Evolutionary conservation across 257 asterid species (phyloP).

Genomic region (Handroanthus guayacan): DNA sequence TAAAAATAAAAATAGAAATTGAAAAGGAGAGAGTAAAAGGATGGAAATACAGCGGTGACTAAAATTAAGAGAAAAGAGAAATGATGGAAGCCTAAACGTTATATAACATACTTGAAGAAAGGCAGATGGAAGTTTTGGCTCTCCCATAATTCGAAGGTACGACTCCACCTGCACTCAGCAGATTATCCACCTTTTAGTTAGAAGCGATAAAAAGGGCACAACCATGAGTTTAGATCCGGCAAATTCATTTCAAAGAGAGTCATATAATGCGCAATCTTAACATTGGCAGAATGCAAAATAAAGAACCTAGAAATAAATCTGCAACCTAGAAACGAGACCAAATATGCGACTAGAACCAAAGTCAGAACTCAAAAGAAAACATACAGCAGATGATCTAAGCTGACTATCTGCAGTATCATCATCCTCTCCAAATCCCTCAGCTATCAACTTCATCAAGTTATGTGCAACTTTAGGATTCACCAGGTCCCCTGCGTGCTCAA

Average conservation of each 20-base stretch:
- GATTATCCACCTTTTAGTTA: conserved; percentile 35
- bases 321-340: conserved; percentile 24
- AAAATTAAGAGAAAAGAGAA: conserved; percentile 18
- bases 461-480: conserved; percentile 92
- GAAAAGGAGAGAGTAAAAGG: conserved; percentile 1
- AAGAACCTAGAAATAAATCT: neutral
- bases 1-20: conserved; percentile 7
- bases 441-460: conserved; percentile 94
- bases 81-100: conserved; percentile 29
- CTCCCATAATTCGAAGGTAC: conserved; percentile 83
- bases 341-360: conserved; percentile 22
- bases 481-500: conserved; percentile 97
- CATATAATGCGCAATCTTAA: conserved; percentile 5
- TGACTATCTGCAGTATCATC: conserved; percentile 83
- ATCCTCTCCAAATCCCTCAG: conserved; percentile 97
- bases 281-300: conserved; percentile 10
- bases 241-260: conserved; percentile 20
- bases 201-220: conserved; percentile 28
- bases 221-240: conserved; percentile 18
- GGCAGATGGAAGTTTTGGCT: conserved; percentile 93
- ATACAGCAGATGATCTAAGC: conserved; percentile 98
- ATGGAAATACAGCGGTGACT: conserved; percentile 19
- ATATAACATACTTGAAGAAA: conserved; percentile 81
- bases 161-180: conserved; percentile 87
- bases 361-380: conserved; percentile 44